phyloP scores from a whole-genome alignment of 352 stramenopile genomes.

The Phytophthora boehmeriae region DNA sequence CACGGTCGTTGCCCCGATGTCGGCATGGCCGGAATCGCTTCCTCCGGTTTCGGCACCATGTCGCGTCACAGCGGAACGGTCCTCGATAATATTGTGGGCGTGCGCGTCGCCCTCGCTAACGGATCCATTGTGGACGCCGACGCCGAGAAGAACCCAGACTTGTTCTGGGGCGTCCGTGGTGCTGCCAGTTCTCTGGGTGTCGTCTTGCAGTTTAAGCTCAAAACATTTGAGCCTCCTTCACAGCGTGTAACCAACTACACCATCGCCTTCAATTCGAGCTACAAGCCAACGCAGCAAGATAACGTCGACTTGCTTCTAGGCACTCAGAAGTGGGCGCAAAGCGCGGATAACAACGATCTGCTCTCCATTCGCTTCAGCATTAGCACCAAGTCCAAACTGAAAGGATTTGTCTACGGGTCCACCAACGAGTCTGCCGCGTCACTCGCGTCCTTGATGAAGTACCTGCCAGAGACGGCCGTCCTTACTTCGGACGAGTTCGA shows the following conservation, averaged over 20 bases:
- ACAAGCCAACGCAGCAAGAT: slow-evolving; percentile 26
- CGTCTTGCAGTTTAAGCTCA: slow-evolving; percentile 29
- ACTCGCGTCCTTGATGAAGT: slow-evolving; percentile 22
- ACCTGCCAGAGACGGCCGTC: slow-evolving; percentile 20
- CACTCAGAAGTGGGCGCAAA: slow-evolving; percentile 27
- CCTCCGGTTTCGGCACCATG: slow-evolving; percentile 29
- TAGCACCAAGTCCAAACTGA: slow-evolving; percentile 16
- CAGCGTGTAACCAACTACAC: slow-evolving; percentile 20
- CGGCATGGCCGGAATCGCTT: slow-evolving; percentile 30
- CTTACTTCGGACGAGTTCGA: slow-evolving; percentile 19
- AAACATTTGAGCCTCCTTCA: slow-evolving; percentile 20
- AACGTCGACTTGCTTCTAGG: slow-evolving; percentile 28
- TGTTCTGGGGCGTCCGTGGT: slow-evolving; percentile 33
- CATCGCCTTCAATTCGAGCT: slow-evolving; percentile 20
- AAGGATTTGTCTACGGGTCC: slow-evolving; percentile 30
- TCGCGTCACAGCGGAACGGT: slow-evolving; percentile 25
- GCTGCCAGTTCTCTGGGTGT: slow-evolving; percentile 31
- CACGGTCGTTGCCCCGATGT: slow-evolving; percentile 33
- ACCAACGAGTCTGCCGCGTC: slow-evolving; percentile 2
- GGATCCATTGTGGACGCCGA: slow-evolving; percentile 28
- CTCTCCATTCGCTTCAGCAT: slow-evolving; percentile 30
- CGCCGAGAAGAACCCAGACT: slow-evolving; percentile 24
- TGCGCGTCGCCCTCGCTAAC: slow-evolving; percentile 31
- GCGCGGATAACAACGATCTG: slow-evolving; percentile 31
- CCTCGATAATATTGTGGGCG: slow-evolving; percentile 31